Base-by-base conservation (phyloP, 352 stramenopile genomes). In the Globisporangium irregulare region DNA sequence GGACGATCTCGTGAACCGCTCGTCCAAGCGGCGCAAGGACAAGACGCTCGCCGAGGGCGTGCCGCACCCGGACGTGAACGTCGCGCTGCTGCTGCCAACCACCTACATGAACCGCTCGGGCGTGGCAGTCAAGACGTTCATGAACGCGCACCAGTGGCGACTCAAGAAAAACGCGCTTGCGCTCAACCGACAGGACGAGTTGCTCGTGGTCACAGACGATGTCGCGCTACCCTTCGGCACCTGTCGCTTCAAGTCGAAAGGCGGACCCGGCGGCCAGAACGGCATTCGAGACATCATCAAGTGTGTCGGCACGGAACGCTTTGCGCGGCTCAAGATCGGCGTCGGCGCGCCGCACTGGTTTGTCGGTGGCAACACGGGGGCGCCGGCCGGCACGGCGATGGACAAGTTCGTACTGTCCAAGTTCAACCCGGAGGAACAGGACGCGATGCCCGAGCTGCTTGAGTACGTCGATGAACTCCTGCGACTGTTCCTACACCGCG, bases 71-170 rank as follows among this genome's bases (percentile, higher is more conserved):
- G 62, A 78, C 34, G 88, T 94, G 38, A 92, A 94, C 65, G 81
- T 95, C 38, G 85, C 87, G 24, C 57, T 94, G 54, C 70, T 96
- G 59, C 73, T 90, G 18, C 89, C 89, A 0, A 84, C 76, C 8
- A 96, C 89, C 9, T 96, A 86, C 71, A 96, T 96, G 89, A 96
- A 96, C 71, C 87, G 86, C 61, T 94, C 85, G 9, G 88, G 88
- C 20, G 84, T 79, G 36, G 81, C 86, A 0, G 88, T 95, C 24
- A 76, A 85, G 54, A 81, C 81, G 14, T 94, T 94, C 58, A 92
- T 95, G 84, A 79, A 92, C 64, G 73, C 73, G 22, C 85, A 95
- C 56, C 83, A 78, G 24, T 96, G 87, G 84, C 82, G 86, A 25
- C 76, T 96, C 24, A 96, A 96, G 76, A 90, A 89, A 71, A 96